phyloP scores from a whole-genome alignment of 2,329 filamentous ascomycete species.

The Ophiostoma ips region DNA sequence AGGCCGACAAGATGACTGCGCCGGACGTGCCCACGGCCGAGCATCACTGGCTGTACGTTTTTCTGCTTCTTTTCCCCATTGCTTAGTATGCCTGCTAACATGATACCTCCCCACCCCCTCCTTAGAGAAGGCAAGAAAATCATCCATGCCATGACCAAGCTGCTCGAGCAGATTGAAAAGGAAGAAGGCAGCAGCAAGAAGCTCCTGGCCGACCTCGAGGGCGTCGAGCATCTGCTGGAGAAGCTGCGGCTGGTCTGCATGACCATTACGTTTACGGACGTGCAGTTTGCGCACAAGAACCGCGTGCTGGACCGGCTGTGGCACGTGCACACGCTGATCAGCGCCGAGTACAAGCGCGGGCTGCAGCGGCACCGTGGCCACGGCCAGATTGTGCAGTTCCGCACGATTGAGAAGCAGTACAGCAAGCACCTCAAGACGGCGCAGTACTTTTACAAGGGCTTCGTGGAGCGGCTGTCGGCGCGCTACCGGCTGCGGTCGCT shows the following conservation, averaged over 20 bases:
- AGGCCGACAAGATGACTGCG: background rate
- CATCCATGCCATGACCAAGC: slow-evolving; percentile 12
- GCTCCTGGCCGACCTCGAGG: slow-evolving; percentile 12
- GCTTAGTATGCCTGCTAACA: background rate
- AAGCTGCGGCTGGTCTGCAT: slow-evolving; percentile 56
- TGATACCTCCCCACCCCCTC: too few species aligned
- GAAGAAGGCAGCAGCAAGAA: slow-evolving; percentile 13
- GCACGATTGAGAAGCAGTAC: slow-evolving; percentile 73
- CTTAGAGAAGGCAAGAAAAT: slow-evolving; percentile 14
- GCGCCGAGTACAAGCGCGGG: slow-evolving; percentile 60
- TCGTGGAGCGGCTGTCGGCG: slow-evolving; percentile 61
- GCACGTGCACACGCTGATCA: slow-evolving; percentile 65
- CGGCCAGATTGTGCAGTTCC: slow-evolving; percentile 45
- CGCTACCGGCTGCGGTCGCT: slow-evolving; percentile 34
- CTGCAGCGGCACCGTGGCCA: slow-evolving; percentile 41
- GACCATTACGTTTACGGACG: slow-evolving; percentile 57
- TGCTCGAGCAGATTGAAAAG: slow-evolving; percentile 14
- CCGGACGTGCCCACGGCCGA: slow-evolving; percentile 10
- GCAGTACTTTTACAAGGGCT: slow-evolving; percentile 77
- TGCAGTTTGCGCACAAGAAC: slow-evolving; percentile 47
- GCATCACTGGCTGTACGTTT: slow-evolving; percentile 12
- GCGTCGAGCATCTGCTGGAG: slow-evolving; percentile 12
- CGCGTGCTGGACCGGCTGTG: slow-evolving; percentile 62
- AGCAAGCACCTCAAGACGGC: slow-evolving; percentile 74
- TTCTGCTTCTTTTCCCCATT: background rate